These are phyloP conservation scores for Candida tropicalis DNA, from an alignment of 1,139 yeast genomes.

Conservation along the genomic window DNA sequence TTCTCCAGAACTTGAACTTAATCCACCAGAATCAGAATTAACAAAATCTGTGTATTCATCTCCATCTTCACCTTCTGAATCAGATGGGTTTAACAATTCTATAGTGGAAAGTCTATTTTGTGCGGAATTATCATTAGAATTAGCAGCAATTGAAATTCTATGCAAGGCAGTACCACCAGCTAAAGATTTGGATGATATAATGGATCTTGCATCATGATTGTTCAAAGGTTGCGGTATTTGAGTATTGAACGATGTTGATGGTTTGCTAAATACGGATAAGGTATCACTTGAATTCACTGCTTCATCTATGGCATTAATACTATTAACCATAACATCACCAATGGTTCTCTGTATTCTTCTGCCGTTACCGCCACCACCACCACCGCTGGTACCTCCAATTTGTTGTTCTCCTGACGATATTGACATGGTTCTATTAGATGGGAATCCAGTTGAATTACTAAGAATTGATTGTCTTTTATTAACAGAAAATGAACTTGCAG, in stretches of 20 bases:
- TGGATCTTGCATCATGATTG: conserved; percentile 19
- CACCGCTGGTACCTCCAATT: neutral
- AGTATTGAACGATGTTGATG: conserved; percentile 21
- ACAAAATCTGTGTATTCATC: conserved; percentile 14
- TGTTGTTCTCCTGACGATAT: conserved; percentile 25
- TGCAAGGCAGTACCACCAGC: conserved; percentile 17
- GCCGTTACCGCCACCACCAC: conserved; percentile 4
- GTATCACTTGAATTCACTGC: conserved; percentile 41
- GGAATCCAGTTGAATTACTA: conserved; percentile 26
- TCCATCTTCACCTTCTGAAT: conserved; percentile 28
- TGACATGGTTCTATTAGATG: conserved; percentile 24
- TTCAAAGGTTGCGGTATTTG: conserved; percentile 12
- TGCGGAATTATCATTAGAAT: conserved; percentile 27
- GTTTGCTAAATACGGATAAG: conserved; percentile 26
- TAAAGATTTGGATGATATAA: conserved; percentile 16
- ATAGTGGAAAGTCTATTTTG: conserved; percentile 50
- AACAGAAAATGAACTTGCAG: conserved; percentile 20
- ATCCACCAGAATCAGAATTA: conserved; percentile 5
- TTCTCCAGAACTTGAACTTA: conserved; percentile 10
- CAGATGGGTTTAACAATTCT: conserved; percentile 47
- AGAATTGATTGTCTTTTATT: conserved; percentile 25
- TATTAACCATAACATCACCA: conserved; percentile 68
- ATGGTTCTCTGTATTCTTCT: conserved; percentile 48
- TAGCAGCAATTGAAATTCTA: conserved; percentile 40
- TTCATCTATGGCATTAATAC: conserved; percentile 60